Evolutionary conservation across 768 basidiomycete genomes (phyloP), one percentile per base, ranked within the genome.

Genomic region (Boletus eberwhitei): DNA sequence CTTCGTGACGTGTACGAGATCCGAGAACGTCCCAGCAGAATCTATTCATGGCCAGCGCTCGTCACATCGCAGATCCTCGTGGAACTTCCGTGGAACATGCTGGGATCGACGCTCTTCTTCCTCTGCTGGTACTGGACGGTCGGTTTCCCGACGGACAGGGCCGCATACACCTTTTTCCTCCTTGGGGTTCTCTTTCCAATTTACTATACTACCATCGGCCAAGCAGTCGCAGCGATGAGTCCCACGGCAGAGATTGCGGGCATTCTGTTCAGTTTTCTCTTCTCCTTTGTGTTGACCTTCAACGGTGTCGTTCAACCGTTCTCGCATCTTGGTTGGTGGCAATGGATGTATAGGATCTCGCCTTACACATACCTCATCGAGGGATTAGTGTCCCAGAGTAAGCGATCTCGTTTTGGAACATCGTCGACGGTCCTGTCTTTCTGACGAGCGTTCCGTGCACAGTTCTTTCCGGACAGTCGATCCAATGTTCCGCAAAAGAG

Each of bases 51-150:
- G 86, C 74, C 78, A 1, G 81, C 83, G 0, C 72, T 85, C 17
- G 57, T 84, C 24, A 79, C 81, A 0, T 74, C 83, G 0, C 79
- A 81, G 61, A 71, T 86, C 42, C 59, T 85, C 9, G 74, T 80
- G 5, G 85, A 85, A 57, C 48, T 85, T 1, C 84, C 84, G 2
- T 85, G 81, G 80, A 85, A 85, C 56, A 76, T 86, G 36, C 8
- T 82, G 5, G 79, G 80, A 31, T 81, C 84, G 1, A 73, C 77
- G 0, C 51, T 88, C 13, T 78, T 84, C 70, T 89, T 81, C 72
- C 60, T 85, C 49, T 81, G 78, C 60, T 88, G 86, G 86, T 88
- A 78, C 68, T 87, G 82, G 81, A 84, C 85, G 5, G 82, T 86
- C 47, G 85, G 85, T 0, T 84, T 83, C 61, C 73, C 75, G 9